Evolutionary conservation across 495 filamentous ascomycete species (phyloP).

Genomic region (Clavariopsis aquatica): DNA sequence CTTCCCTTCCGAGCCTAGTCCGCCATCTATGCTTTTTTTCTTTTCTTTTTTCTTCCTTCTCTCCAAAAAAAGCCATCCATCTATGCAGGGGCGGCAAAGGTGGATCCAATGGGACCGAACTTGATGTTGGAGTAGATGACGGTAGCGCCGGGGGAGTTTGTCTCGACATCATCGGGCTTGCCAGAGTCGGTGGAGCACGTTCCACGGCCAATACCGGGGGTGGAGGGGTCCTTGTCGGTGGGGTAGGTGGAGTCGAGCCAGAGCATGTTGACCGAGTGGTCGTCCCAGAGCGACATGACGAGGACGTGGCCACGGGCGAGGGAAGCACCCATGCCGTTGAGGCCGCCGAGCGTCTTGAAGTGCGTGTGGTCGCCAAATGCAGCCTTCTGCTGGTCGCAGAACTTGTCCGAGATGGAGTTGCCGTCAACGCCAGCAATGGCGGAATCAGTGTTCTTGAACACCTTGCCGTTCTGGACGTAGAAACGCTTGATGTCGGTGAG

Average conservation of each 20-base stretch:
- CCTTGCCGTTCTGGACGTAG: conserved; percentile 63
- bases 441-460: conserved; percentile 60
- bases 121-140: conserved; percentile 70
- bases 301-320: conserved; percentile 66
- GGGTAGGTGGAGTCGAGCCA: conserved; percentile 59
- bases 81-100: conserved; percentile 23
- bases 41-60: too few species aligned
- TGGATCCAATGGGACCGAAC: conserved; percentile 58
- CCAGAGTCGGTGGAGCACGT: conserved; percentile 65
- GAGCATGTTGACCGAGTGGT: conserved; percentile 75
- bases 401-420: conserved; percentile 62
- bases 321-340: conserved; percentile 58
- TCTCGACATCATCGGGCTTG: conserved; percentile 60
- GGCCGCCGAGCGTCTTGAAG: conserved; percentile 63
- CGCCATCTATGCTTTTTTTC: too few species aligned
- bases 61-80: not conserved
- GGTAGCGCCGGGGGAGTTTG: conserved; percentile 54
- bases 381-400: conserved; percentile 62
- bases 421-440: conserved; percentile 55
- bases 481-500: conserved; percentile 57
- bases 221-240: conserved; percentile 47
- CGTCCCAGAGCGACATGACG: conserved; percentile 79
- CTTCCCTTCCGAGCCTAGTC: too few species aligned
- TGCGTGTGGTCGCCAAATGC: conserved; percentile 62
- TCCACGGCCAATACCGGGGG: conserved; percentile 69